Evolutionary conservation across 805 yeast species (phyloP).

Genomic region (Ogataea philodendri): DNA sequence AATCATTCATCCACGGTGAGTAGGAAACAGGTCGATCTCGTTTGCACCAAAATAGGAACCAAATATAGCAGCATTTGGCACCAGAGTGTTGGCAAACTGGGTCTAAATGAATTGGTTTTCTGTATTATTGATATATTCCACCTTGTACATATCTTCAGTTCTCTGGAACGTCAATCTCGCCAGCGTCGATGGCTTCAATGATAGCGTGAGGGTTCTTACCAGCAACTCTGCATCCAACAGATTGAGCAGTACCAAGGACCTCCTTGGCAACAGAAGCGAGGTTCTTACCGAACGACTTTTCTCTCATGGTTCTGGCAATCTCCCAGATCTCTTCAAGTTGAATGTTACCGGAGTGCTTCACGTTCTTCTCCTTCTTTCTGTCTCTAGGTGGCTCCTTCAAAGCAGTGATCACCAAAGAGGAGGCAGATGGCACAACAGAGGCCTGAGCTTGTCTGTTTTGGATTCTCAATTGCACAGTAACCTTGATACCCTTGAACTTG

Average conservation of each 20-base stretch:
- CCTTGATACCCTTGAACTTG: constrained; percentile 98
- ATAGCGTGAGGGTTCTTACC: constrained; percentile 99
- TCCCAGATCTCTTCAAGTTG: constrained; percentile 94
- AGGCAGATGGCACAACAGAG: constrained; percentile 99
- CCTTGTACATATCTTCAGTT: constrained; percentile 46
- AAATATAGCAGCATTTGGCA: constrained; percentile 62
- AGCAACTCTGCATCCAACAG: constrained; percentile 99
- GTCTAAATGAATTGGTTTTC: constrained; percentile 5
- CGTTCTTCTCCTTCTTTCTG: constrained; percentile 99
- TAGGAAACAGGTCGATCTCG: constrained; percentile 66
- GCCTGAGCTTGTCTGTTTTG: constrained; percentile 99
- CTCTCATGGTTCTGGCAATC: constrained; percentile 96
- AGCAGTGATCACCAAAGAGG: constrained; percentile 97
- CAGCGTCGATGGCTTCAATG: constrained; percentile 97
- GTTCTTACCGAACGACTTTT: constrained; percentile 96
- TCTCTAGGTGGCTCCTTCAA: constrained; percentile 99
- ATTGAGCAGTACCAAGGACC: constrained; percentile 99
- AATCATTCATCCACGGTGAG: constrained; percentile 53
- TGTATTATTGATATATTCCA: constrained; percentile 28
- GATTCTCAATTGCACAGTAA: constrained; percentile 96
- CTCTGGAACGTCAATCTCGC: constrained; percentile 92
- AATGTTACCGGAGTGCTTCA: constrained; percentile 98
- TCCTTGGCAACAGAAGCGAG: constrained; percentile 97
- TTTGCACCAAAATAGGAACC: constrained; percentile 91
- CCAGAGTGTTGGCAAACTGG: constrained; percentile 92